Percentiles rank a stretch among this genome's conserved stretches.
phyloP scores from a whole-genome alignment of 306 rosid species.

The Rubus parviflorus region DNA sequence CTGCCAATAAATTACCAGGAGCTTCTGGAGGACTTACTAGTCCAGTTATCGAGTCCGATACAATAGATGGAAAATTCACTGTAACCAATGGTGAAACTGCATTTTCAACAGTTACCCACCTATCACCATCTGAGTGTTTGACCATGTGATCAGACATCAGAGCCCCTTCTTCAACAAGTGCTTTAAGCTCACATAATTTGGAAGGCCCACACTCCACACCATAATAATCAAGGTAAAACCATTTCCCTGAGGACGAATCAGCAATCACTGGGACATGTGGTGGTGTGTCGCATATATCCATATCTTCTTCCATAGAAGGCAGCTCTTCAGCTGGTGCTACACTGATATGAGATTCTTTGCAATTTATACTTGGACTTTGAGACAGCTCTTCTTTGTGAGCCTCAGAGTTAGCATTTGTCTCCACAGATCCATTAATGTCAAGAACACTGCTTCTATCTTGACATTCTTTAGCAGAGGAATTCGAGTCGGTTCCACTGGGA shows the following conservation, averaged over 20 bases:
- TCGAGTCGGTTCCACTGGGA: conserved; percentile 40
- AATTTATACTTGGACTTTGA: conserved; percentile 54
- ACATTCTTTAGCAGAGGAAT: conserved; percentile 55
- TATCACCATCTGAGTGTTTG: conserved; percentile 85
- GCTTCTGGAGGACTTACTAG: conserved; percentile 96
- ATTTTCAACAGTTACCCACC: conserved; percentile 96
- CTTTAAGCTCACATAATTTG: conserved; percentile 71
- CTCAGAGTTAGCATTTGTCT: conserved; percentile 42
- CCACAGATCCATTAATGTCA: conserved; percentile 38
- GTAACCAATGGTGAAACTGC: conserved; percentile 81
- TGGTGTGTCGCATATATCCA: conserved; percentile 99
- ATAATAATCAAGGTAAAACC: conserved; percentile 87
- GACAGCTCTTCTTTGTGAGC: conserved; percentile 49
- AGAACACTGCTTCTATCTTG: conserved; percentile 45
- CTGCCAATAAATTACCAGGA: conserved; percentile 84
- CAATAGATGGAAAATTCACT: conserved; percentile 61
- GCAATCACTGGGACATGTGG: conserved; percentile 78
- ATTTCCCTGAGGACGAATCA: conserved; percentile 71
- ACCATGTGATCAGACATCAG: conserved; percentile 86
- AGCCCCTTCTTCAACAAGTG: conserved; percentile 82
- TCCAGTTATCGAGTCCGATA: conserved; percentile 71
- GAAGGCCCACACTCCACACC: conserved; percentile 88
- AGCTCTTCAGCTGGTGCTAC: conserved; percentile 68
- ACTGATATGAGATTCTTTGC: conserved; percentile 44
- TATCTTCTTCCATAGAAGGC: conserved; percentile 97